These are phyloP conservation scores for Monosporozyma aerobia DNA, from an alignment of 805 yeast genomes.

Conservation along the genomic window DNA sequence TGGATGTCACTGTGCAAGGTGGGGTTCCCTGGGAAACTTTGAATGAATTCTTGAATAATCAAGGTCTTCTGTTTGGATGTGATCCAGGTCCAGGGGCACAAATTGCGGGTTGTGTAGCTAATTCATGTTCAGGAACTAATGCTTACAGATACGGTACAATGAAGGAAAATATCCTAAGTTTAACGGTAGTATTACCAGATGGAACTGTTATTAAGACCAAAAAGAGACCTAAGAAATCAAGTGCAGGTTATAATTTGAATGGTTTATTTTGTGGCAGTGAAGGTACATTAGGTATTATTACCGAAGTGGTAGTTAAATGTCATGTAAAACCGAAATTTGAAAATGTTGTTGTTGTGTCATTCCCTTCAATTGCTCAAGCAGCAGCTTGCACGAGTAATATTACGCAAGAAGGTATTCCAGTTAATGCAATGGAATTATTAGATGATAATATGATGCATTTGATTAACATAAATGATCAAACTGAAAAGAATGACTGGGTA, in stretches of 20 bases:
- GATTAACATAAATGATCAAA: constrained; percentile 47
- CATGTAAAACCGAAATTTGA: constrained; percentile 59
- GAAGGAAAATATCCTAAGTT: constrained; percentile 58
- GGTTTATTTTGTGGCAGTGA: constrained; percentile 70
- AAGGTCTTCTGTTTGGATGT: constrained; percentile 58
- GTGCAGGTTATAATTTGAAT: constrained; percentile 74
- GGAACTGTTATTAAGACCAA: constrained; percentile 70
- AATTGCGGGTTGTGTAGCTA: constrained; percentile 71
- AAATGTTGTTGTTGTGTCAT: constrained; percentile 59
- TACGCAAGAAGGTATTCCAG: constrained; percentile 51
- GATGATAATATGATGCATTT: constrained; percentile 66
- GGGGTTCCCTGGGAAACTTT: constrained; percentile 76
- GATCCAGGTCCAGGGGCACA: constrained; percentile 78
- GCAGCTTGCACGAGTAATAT: constrained; percentile 58
- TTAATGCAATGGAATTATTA: constrained; percentile 68
- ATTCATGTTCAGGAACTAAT: constrained; percentile 73
- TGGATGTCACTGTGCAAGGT: constrained; percentile 67
- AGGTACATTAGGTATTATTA: constrained; percentile 71
- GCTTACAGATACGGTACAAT: constrained; percentile 75
- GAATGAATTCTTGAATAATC: constrained; percentile 39
- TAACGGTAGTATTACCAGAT: constrained; percentile 72
- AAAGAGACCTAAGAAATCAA: constrained; percentile 66
- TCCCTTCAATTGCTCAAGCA: constrained; percentile 60
- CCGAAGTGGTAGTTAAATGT: constrained; percentile 65
- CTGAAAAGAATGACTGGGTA: constrained; percentile 41